Conservation (phyloP, 2,329 filamentous ascomycete genomes). For the Paracamarosporium sp. region DNA sequence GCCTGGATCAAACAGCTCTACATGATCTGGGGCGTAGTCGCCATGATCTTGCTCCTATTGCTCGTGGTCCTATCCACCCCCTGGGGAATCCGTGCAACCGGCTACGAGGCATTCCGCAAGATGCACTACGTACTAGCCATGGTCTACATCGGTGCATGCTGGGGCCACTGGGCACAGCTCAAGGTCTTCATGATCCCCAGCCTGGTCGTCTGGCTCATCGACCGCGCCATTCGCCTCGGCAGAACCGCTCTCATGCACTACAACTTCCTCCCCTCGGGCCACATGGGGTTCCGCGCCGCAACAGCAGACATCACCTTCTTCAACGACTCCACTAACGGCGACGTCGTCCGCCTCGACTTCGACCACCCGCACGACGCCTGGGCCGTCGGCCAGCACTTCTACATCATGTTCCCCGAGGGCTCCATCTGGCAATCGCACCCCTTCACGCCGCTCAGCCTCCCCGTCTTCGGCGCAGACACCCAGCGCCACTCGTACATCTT, state of each 20-base stretch:
- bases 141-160: slow-evolving; percentile 77
- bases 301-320: slow-evolving; percentile 36
- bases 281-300: slow-evolving; percentile 38
- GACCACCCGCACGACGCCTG: slow-evolving; percentile 66
- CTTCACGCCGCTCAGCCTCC: slow-evolving; percentile 56
- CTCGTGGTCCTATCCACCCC: slow-evolving; percentile 66
- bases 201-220: slow-evolving; percentile 69
- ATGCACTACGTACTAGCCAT: slow-evolving; percentile 75
- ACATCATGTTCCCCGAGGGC: slow-evolving; percentile 69
- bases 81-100: slow-evolving; percentile 68
- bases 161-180: slow-evolving; percentile 75
- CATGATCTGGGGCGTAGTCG: slow-evolving; percentile 76
- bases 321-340: slow-evolving; percentile 52
- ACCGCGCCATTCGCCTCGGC: slow-evolving; percentile 65
- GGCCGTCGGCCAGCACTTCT: slow-evolving; percentile 75
- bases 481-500: slow-evolving; percentile 44
- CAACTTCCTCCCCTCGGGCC: slow-evolving; percentile 37
- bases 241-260: slow-evolving; percentile 68
- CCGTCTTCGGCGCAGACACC: slow-evolving; percentile 28
- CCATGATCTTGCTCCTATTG: slow-evolving; percentile 68
- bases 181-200: slow-evolving; percentile 52
- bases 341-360: slow-evolving; percentile 70
- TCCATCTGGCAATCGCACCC: slow-evolving; percentile 77
- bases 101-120: slow-evolving; percentile 81
- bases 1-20: slow-evolving; percentile 70